Conservation (phyloP, 495 filamentous ascomycete species). For the Cercophora samala region DNA sequence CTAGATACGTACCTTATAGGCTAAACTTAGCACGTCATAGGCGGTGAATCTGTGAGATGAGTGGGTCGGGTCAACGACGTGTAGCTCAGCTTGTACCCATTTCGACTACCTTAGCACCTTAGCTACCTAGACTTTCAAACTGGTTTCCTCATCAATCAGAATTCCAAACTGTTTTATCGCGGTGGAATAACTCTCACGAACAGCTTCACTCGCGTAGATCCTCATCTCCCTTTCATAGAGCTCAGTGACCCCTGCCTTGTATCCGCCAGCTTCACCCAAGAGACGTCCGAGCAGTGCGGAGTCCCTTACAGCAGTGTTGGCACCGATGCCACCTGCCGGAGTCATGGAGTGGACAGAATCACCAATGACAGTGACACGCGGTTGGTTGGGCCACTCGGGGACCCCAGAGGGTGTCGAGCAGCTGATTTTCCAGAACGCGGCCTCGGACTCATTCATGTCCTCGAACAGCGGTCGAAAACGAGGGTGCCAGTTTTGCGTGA, state of each 20-base stretch:
- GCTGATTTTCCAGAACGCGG: conserved; percentile 57
- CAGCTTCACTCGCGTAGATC: conserved; percentile 51
- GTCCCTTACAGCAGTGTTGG: conserved; percentile 56
- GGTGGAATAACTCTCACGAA: conserved; percentile 43
- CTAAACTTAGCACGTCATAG: too few species aligned
- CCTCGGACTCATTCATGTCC: conserved; percentile 48
- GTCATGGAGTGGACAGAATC: conserved; percentile 62
- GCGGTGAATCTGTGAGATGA: too few species aligned
- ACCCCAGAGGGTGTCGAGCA: conserved; percentile 51
- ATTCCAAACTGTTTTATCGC: conserved; percentile 40
- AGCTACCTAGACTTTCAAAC: conserved; percentile 16
- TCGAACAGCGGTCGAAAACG: conserved; percentile 49
- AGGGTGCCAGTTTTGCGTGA: conserved; percentile 50
- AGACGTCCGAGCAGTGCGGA: conserved; percentile 48
- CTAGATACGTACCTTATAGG: too few species aligned
- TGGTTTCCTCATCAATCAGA: conserved; percentile 40
- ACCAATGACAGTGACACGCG: conserved; percentile 57
- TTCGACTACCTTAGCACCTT: too few species aligned
- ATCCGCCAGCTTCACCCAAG: conserved; percentile 44
- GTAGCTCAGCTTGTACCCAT: too few species aligned
- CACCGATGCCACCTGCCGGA: conserved; percentile 57
- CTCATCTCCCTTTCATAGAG: conserved; percentile 56
- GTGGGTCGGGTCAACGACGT: too few species aligned
- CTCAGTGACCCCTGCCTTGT: conserved; percentile 42
- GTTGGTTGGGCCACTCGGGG: conserved; percentile 48